phyloP scores from a whole-genome alignment of 768 basidiomycete species.

The Boletus eberwhitei region DNA sequence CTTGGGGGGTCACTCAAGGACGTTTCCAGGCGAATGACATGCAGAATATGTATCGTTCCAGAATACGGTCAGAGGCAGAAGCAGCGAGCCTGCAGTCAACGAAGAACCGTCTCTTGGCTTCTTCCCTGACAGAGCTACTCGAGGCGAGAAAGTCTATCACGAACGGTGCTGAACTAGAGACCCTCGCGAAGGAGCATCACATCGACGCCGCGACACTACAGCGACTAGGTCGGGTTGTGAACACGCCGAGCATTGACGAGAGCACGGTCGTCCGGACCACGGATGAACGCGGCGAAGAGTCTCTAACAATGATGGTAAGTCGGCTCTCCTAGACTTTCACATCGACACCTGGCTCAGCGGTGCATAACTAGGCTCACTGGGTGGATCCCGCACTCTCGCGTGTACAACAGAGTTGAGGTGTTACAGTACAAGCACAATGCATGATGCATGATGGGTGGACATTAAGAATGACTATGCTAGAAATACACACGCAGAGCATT shows the following conservation, averaged over 20 bases:
- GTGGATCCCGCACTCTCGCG: constrained; percentile 16
- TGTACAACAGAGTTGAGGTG: background rate
- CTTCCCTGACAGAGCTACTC: constrained; percentile 52
- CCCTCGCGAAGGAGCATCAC: constrained; percentile 51
- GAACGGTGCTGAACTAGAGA: constrained; percentile 41
- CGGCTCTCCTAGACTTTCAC: background rate
- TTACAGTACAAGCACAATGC: constrained; percentile 7
- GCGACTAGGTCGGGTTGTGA: constrained; percentile 54
- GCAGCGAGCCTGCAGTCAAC: constrained; percentile 39
- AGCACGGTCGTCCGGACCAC: constrained; percentile 41
- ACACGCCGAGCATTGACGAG: constrained; percentile 57
- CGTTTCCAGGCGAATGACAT: constrained; percentile 24
- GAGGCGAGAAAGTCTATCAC: constrained; percentile 55
- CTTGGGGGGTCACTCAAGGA: background rate
- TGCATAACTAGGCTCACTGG: constrained; percentile 25
- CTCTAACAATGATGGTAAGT: constrained; percentile 48
- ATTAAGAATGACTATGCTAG: constrained; percentile 28
- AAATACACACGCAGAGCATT: constrained; percentile 66
- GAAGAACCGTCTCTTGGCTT: constrained; percentile 54
- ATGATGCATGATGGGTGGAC: background rate
- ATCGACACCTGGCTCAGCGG: background rate
- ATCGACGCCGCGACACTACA: constrained; percentile 54
- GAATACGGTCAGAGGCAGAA: constrained; percentile 53
- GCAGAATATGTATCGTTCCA: constrained; percentile 50
- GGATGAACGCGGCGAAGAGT: constrained; percentile 57